Evolutionary conservation across 805 yeast genomes (phyloP).

Genomic region (Starmerella bombicola): DNA sequence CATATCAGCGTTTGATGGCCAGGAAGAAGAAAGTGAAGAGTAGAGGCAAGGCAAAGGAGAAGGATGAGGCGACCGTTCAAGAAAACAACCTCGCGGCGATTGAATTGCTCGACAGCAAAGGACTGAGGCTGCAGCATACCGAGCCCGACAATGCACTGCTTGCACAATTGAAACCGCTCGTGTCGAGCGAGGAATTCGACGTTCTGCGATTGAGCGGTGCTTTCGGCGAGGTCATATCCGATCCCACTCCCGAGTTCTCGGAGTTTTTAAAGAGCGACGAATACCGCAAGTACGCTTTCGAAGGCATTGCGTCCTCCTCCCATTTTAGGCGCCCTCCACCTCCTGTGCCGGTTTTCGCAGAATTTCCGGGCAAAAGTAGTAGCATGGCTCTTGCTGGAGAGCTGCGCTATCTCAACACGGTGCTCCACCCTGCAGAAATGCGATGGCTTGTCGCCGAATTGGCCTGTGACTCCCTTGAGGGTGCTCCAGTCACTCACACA

Average conservation of each 20-base stretch:
- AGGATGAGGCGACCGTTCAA: conserved; percentile 1
- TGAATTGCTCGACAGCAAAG: neutral
- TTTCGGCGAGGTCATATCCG: conserved; percentile 14
- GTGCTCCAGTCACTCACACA: conserved; percentile 18
- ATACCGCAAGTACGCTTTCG: neutral
- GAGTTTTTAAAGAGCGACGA: neutral
- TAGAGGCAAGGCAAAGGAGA: conserved; percentile 2
- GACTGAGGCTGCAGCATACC: neutral
- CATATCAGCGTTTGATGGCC: conserved; percentile 5
- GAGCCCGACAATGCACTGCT: neutral
- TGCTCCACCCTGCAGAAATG: conserved; percentile 20
- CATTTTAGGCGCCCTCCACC: conserved; percentile 13
- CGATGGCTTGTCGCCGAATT: conserved; percentile 17
- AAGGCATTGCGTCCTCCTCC: neutral
- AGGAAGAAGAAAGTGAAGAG: conserved; percentile 6
- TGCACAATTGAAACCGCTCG: conserved; percentile 4
- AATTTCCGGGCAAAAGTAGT: conserved; percentile 5
- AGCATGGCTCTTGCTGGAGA: conserved; percentile 14
- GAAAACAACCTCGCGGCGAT: neutral
- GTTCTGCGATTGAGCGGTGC: conserved; percentile 15
- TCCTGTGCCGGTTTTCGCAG: conserved; percentile 14
- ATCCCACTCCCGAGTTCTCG: conserved; percentile 1
- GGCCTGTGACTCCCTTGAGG: conserved; percentile 12
- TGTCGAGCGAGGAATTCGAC: conserved; percentile 6
- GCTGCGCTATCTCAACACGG: conserved; percentile 19